Evolutionary conservation across 257 asterid species (phyloP).

Genomic region (Salvia miltiorrhiza): DNA sequence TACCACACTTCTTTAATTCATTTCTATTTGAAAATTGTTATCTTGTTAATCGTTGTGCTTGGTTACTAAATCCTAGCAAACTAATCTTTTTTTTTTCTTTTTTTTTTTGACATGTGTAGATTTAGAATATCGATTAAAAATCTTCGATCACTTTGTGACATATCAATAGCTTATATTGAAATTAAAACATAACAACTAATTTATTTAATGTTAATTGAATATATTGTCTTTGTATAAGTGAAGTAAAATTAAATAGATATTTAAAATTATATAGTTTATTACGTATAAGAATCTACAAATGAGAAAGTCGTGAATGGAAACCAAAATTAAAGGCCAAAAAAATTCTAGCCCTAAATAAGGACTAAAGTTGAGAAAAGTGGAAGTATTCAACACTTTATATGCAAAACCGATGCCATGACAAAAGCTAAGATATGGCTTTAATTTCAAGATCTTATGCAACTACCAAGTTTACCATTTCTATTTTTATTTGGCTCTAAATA

Average conservation of each 20-base stretch:
- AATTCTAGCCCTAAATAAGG: neutral
- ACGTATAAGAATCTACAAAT: neutral
- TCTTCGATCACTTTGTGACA: neutral
- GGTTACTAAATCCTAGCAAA: neutral
- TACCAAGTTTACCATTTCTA: no score
- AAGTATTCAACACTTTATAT: neutral
- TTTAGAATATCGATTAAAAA: no score
- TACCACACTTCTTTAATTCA: no score
- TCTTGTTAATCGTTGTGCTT: neutral
- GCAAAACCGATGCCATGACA: conserved; percentile 4
- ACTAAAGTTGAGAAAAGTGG: neutral
- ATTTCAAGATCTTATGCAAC: conserved; percentile 11
- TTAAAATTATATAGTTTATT: no score
- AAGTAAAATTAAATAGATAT: no score
- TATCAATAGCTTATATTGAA: neutral
- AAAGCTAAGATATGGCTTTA: conserved; percentile 13
- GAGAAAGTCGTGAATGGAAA: neutral
- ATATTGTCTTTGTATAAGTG: neutral
- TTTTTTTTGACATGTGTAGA: no score
- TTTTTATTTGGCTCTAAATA: neutral
- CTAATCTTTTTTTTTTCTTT: no score
- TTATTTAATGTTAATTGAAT: no score
- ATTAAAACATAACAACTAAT: no score
- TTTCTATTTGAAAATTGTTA: neutral
- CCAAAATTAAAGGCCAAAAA: neutral